Conservation (phyloP, 164 flowering plant genomes). For the Cinnamomum chago region DNA sequence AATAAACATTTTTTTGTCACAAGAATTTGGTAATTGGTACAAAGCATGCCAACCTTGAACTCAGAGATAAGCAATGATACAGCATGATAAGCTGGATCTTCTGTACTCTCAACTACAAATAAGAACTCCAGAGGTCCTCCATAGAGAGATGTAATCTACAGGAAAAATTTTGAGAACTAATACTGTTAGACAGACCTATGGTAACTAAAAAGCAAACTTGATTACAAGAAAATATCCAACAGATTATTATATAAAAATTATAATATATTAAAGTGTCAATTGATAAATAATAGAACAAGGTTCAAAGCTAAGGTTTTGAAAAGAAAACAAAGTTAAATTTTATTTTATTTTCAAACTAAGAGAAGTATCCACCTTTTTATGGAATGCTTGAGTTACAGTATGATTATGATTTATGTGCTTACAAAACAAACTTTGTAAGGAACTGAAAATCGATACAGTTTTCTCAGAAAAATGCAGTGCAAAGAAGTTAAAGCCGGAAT, state of each 20-base stretch:
- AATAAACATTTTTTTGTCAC: too few relatives aligned
- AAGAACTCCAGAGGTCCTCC: conserved; percentile 94
- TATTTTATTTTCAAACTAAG: neutral
- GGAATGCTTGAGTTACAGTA: neutral
- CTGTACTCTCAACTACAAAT: conserved; percentile 86
- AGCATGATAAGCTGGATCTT: conserved; percentile 92
- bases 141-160: conserved; percentile 91
- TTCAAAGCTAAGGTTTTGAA: neutral
- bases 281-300: neutral
- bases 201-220: neutral
- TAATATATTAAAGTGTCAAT: neutral
- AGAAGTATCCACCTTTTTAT: too few relatives aligned
- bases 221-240: neutral
- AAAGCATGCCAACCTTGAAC: conserved; percentile 44
- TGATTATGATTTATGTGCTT: neutral
- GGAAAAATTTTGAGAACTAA: neutral
- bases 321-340: neutral
- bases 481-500: neutral
- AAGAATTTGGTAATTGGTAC: neutral
- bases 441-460: neutral
- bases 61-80: conserved; percentile 50
- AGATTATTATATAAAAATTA: neutral
- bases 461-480: neutral
- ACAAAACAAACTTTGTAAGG: neutral
- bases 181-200: neutral